A percentile compares a stretch with the other conserved stretches of the same genome.
Conservation (phyloP, 805 yeast genomes). For the Schwanniomyces sp. region DNA sequence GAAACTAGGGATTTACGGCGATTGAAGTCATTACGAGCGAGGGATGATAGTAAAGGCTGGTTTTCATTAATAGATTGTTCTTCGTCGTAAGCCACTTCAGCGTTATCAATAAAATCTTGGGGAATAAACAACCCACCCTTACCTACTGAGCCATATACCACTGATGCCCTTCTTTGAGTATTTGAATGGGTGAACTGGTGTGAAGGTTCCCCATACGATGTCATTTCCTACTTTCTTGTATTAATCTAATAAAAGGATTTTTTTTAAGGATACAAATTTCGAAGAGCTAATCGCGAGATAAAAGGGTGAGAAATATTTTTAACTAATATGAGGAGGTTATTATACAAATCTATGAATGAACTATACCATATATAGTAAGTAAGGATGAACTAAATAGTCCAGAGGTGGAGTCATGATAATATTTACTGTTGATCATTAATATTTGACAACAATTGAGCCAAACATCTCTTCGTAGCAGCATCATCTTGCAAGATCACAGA, state of each 20-base stretch:
- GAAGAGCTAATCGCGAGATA: background rate
- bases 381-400: background rate
- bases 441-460: conserved; percentile 76
- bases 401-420: background rate
- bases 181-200: conserved; percentile 41
- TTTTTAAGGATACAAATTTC: background rate
- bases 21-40: background rate
- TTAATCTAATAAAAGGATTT: background rate
- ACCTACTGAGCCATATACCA: conserved; percentile 52
- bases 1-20: conserved; percentile 19
- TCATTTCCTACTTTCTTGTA: background rate
- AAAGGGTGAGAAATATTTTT: background rate
- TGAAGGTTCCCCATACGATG: conserved; percentile 5
- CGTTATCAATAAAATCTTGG: conserved; percentile 38
- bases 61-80: background rate
- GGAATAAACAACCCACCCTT: conserved; percentile 55
- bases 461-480: conserved; percentile 80
- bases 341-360: background rate
- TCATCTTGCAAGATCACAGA: conserved; percentile 79
- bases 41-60: conserved; percentile 3
- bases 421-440: conserved; percentile 35
- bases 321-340: background rate
- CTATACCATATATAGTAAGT: background rate
- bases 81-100: background rate
- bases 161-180: conserved; percentile 50